Percentiles rank a stretch among this genome's conserved stretches.
Evolutionary conservation across 2,329 filamentous ascomycete genomes (phyloP).

Genomic region (Aspergillus fumigatus): DNA sequence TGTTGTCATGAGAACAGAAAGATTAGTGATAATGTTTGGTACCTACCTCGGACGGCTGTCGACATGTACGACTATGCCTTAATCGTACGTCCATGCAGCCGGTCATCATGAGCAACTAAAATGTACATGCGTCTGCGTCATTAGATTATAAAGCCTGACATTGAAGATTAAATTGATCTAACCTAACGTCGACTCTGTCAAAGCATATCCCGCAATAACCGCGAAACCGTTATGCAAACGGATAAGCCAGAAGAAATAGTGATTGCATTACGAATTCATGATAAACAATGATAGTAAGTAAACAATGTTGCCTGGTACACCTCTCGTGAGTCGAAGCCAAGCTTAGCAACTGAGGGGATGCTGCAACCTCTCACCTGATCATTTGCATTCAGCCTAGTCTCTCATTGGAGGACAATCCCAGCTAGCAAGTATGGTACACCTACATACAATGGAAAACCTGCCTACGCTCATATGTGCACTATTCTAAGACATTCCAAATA

Average conservation of each 20-base stretch:
- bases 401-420: conserved; percentile 8
- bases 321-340: background rate
- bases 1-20: background rate
- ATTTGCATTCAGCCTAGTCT: conserved; percentile 5
- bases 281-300: background rate
- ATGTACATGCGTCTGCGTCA: conserved; percentile 12
- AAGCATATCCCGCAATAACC: conserved; percentile 14
- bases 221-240: conserved; percentile 10
- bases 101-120: background rate
- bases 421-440: background rate
- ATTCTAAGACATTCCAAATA: conserved; percentile 9
- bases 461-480: conserved; percentile 5
- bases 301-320: background rate
- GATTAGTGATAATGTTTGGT: background rate
- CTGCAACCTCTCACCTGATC: conserved; percentile 4
- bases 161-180: background rate
- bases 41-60: background rate
- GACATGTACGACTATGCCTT: background rate
- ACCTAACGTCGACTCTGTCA: background rate
- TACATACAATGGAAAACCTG: background rate
- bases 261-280: background rate
- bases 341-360: background rate
- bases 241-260: conserved; percentile 3
- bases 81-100: background rate
- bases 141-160: conserved; percentile 1